Percentiles rank a stretch among this genome's conserved stretches.
Evolutionary conservation across 768 basidiomycete genomes (phyloP).

Genomic region (Floccularia luteovirens): DNA sequence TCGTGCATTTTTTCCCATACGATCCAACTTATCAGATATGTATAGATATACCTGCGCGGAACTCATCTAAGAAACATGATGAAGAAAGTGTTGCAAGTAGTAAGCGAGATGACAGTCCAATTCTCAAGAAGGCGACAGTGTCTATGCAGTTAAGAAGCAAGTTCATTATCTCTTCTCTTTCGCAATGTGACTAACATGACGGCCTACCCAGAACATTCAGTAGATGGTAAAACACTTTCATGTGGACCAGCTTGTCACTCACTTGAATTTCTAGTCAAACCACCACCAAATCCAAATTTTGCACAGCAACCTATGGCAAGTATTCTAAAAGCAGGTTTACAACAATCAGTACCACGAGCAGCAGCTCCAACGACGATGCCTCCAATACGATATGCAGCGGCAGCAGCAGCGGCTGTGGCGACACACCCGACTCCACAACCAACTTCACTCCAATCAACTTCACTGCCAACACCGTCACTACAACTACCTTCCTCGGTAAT

Average conservation of each 20-base stretch:
- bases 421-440: conserved; percentile 39
- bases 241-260: background rate
- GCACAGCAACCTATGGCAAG: conserved; percentile 67
- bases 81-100: conserved; percentile 70
- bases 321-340: conserved; percentile 72
- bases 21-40: conserved; percentile 1
- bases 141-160: conserved; percentile 64
- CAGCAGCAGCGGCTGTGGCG: conserved; percentile 60
- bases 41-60: conserved; percentile 58
- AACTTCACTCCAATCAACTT: conserved; percentile 16
- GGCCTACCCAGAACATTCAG: conserved; percentile 50
- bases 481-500: conserved; percentile 17
- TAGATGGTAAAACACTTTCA: conserved; percentile 45
- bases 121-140: conserved; percentile 68
- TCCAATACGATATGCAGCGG: conserved; percentile 87
- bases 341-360: conserved; percentile 40
- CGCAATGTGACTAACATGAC: conserved; percentile 9
- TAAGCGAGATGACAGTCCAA: conserved; percentile 73
- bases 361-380: conserved; percentile 51
- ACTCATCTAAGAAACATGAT: conserved; percentile 68
- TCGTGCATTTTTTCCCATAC: background rate
- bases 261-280: conserved; percentile 40
- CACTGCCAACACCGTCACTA: conserved; percentile 12
- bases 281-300: conserved; percentile 77
- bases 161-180: conserved; percentile 17